Evolutionary conservation across 495 filamentous ascomycete species (phyloP).

Genomic region (Penicillium diatomitis): DNA sequence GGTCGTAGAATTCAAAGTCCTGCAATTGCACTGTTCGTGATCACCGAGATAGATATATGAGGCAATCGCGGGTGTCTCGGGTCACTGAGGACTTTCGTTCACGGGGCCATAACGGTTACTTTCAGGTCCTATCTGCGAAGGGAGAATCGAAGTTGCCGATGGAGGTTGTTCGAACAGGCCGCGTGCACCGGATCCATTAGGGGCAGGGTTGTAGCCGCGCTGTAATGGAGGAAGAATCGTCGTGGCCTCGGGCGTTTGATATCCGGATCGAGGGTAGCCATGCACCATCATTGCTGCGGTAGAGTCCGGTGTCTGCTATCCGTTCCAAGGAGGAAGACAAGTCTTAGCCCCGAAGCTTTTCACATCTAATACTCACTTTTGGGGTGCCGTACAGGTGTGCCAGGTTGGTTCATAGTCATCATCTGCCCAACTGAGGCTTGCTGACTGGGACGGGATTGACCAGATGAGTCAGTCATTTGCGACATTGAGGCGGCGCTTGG

Average conservation of each 20-base stretch:
- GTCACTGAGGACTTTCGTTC: slow-evolving; percentile 31
- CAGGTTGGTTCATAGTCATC: slow-evolving; percentile 33
- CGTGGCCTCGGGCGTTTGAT: slow-evolving; percentile 18
- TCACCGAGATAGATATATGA: not conserved
- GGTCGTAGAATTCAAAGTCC: no score
- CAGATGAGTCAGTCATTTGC: slow-evolving; percentile 31
- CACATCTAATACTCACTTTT: slow-evolving; percentile 13
- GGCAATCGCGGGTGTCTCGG: not conserved
- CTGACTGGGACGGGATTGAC: slow-evolving; percentile 27
- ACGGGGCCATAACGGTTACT: slow-evolving; percentile 30
- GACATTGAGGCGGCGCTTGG: slow-evolving; percentile 24
- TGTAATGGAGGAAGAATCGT: slow-evolving; percentile 34
- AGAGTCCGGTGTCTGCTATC: slow-evolving; percentile 30
- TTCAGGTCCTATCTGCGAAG: slow-evolving; percentile 31
- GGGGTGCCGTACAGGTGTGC: slow-evolving; percentile 36
- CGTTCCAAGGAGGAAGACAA: slow-evolving; percentile 12
- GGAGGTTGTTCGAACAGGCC: slow-evolving; percentile 32
- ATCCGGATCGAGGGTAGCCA: slow-evolving; percentile 30
- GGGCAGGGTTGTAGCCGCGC: slow-evolving; percentile 25
- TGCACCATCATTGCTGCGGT: slow-evolving; percentile 35
- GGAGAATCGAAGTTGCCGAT: slow-evolving; percentile 30
- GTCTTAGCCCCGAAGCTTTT: slow-evolving; percentile 23
- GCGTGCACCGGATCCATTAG: slow-evolving; percentile 23
- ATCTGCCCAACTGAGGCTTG: slow-evolving; percentile 35
- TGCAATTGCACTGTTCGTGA: no score